Base-by-base conservation (phyloP, 192 early-diverging fungal genomes). In the Entomortierella lignicola region DNA sequence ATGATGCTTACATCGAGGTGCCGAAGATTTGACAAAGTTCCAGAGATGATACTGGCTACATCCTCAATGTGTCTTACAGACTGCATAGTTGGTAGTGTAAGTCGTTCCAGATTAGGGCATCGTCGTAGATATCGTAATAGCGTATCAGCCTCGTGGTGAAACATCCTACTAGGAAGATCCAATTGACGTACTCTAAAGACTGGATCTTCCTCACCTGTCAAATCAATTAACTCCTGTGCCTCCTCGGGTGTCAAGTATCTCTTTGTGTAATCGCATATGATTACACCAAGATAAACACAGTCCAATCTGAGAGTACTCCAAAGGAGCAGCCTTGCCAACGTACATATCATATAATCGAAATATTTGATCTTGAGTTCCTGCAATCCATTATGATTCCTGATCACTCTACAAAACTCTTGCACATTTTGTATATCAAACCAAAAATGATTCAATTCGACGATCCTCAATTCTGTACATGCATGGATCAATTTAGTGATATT, bases 261-360 rank as follows among this genome's bases (percentile, higher is more conserved):
- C 10, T 31, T 18, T 0, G 17, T 10, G n/a, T 31, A 0, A 32
- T 2, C 15, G 3, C 43, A 21, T 17, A 34, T n/a, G 2, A 1
- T 8, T 8, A 64, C 4, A 31, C 26, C 17, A 20, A 54, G n/a
- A 26, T 10, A 39, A 0, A 64, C 23, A 2, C 26, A 20, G 4
- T 64, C 41, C 23, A 64, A 27, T 20, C 25, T 50, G 34, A 27
- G 29, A 0, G 50, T 31, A 32, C 51, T 54, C 62, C 51, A 64
- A 1, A 21, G n/a, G 8, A 64, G 13, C 34, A 13, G 8, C 4
- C 47, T 8, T 17, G 26, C 17, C 12, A 11, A 2, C 6, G 12
- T 1, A n/a, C 37, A 54, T 21, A 25, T 10, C 10, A 54, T 30
- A 52, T 31, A 52, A 1, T 1, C 23, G 27, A 32, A 34, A 25